These are phyloP conservation scores for Pulveroboletus sp. DNA, from an alignment of 768 basidiomycete species.

Conservation along the genomic window DNA sequence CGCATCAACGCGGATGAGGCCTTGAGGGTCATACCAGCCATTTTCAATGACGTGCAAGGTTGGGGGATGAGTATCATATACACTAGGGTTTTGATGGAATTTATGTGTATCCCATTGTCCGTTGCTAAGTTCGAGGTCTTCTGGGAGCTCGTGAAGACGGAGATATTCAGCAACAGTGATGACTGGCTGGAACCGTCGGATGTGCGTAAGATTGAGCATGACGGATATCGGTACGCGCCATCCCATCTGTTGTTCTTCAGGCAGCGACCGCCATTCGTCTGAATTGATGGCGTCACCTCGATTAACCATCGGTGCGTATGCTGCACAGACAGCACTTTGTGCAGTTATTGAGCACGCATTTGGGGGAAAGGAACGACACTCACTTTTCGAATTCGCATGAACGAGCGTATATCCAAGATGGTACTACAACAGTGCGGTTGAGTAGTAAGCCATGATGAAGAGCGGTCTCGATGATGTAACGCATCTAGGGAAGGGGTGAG, in stretches of 20 bases:
- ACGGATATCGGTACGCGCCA: constrained; percentile 35
- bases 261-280: constrained; percentile 40
- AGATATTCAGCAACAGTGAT: constrained; percentile 44
- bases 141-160: constrained; percentile 36
- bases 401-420: constrained; percentile 46
- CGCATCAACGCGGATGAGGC: constrained; percentile 37
- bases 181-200: constrained; percentile 37
- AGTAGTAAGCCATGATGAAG: constrained; percentile 42
- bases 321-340: constrained; percentile 35
- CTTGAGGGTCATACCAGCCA: constrained; percentile 37
- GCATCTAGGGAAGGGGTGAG: constrained; percentile 33
- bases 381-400: constrained; percentile 36
- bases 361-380: neutral
- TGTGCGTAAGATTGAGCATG: constrained; percentile 43
- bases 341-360: neutral
- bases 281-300: constrained; percentile 41
- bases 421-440: constrained; percentile 43
- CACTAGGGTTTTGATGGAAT: constrained; percentile 32
- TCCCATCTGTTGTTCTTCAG: constrained; percentile 35
- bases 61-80: constrained; percentile 25
- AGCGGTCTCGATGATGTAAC: constrained; percentile 47
- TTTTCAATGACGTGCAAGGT: constrained; percentile 37
- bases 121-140: constrained; percentile 33
- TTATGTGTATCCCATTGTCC: constrained; percentile 37
- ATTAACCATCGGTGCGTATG: constrained; percentile 44